A percentile compares a stretch with the other conserved stretches of the same genome.
Conservation (phyloP, 1,284 basidiomycete genomes). For the Rhodotorula sp. region DNA sequence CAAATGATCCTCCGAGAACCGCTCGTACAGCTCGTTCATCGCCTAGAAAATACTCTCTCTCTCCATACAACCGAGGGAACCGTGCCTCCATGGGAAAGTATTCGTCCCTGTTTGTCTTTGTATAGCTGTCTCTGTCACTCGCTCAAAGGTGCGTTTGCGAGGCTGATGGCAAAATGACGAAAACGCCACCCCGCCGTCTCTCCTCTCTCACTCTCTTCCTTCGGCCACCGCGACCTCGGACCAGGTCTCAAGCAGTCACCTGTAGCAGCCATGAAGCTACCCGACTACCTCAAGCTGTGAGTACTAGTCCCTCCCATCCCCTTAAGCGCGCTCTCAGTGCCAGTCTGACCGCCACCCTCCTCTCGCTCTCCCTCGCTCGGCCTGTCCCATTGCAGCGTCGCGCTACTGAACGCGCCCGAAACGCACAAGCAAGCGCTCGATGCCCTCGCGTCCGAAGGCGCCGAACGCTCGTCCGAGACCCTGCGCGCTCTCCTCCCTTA, state of each 20-base stretch:
- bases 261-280: not conserved
- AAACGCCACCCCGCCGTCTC: too few relatives aligned
- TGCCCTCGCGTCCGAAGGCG: not conserved
- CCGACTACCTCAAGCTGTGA: slow-evolving; percentile 15
- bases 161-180: too few relatives aligned
- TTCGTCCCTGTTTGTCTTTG: too few relatives aligned
- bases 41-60: too few relatives aligned
- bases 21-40: too few relatives aligned
- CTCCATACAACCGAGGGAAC: too few relatives aligned
- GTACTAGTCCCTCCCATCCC: not conserved
- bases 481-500: slow-evolving; percentile 11
- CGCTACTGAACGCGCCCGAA: slow-evolving; percentile 4
- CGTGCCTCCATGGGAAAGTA: too few relatives aligned
- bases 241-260: not conserved
- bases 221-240: not conserved
- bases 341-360: not conserved
- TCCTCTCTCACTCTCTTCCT: not conserved
- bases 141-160: too few relatives aligned
- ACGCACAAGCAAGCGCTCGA: not conserved
- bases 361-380: not conserved
- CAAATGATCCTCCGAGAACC: too few relatives aligned
- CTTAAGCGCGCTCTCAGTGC: not conserved
- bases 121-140: too few relatives aligned
- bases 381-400: slow-evolving; percentile 4
- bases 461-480: too few relatives aligned